Evolutionary conservation across 108 stramenopile species (phyloP).

Genomic region (Discostella stelligeroides): DNA sequence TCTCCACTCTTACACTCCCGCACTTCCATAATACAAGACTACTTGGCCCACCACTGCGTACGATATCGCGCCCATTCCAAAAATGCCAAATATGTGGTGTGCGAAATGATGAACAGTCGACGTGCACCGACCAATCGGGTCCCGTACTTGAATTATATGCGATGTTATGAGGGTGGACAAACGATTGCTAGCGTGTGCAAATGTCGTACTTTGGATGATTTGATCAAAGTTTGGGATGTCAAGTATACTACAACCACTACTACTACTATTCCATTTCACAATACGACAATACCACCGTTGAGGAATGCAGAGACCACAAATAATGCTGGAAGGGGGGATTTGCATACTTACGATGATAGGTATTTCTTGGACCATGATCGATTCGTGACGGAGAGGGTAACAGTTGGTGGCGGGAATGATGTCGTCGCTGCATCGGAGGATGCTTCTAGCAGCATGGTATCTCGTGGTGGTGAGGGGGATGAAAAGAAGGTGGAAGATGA

Average conservation of each 20-base stretch:
- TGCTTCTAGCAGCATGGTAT: too few species aligned
- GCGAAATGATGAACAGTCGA: conserved; percentile 94
- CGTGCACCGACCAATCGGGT: conserved; percentile 63
- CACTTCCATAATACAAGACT: conserved; percentile 86
- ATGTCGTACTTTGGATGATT: conserved; percentile 60
- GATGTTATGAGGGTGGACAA: conserved; percentile 61
- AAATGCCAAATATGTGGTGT: conserved; percentile 94
- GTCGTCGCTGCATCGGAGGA: conserved; percentile 1
- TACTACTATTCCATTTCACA: conserved; percentile 24
- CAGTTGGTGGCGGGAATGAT: background rate
- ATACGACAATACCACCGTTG: background rate
- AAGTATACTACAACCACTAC: too few species aligned
- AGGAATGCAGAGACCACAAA: background rate
- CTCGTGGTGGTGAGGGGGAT: conserved; percentile 16
- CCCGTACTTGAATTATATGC: conserved; percentile 56
- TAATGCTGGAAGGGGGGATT: conserved; percentile 17
- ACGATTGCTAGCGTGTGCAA: conserved; percentile 70
- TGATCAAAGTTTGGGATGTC: conserved; percentile 81
- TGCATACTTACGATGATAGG: conserved; percentile 52
- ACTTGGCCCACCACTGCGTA: conserved; percentile 67
- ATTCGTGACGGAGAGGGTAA: conserved; percentile 30
- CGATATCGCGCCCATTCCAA: conserved; percentile 82
- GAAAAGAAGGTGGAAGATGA: conserved; percentile 30
- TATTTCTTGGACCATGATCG: conserved; percentile 53
- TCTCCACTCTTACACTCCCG: conserved; percentile 70